Percentiles rank a stretch among this genome's conserved stretches.
Conservation (phyloP, 208 protist genomes). For the Zelonia costaricensis region DNA sequence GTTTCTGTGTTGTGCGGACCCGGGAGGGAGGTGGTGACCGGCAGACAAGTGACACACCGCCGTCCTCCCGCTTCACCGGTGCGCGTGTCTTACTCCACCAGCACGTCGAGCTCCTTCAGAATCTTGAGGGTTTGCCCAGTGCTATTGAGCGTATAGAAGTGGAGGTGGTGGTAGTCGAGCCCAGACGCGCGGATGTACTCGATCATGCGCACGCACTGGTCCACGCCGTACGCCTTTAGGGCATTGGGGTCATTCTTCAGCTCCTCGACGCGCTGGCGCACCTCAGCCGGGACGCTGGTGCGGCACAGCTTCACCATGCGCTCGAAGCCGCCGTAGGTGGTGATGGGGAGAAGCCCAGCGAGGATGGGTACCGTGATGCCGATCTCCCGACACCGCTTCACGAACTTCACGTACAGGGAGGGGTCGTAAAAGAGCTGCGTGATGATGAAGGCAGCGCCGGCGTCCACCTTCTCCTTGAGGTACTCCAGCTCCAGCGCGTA, state of each 20-base stretch:
- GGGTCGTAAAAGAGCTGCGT: constrained; percentile 98
- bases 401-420: constrained; percentile 91
- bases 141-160: constrained; percentile 80
- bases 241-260: constrained; percentile 64
- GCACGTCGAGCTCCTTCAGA: constrained; percentile 40
- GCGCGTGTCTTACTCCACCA: constrained; percentile 28
- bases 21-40: too few relatives aligned
- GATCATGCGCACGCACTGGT: constrained; percentile 64
- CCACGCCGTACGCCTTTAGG: constrained; percentile 61
- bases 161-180: constrained; percentile 66
- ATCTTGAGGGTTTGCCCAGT: constrained; percentile 39
- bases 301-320: constrained; percentile 79
- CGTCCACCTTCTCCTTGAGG: constrained; percentile 97
- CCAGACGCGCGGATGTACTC: constrained; percentile 48
- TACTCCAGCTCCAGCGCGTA: constrained; percentile 87
- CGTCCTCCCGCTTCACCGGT: too few relatives aligned
- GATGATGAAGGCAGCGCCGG: constrained; percentile 96
- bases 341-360: constrained; percentile 94
- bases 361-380: constrained; percentile 95
- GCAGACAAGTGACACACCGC: too few relatives aligned
- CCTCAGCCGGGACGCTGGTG: constrained; percentile 55
- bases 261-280: constrained; percentile 50
- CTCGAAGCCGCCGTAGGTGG: constrained; percentile 57
- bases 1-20: too few relatives aligned
- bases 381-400: constrained; percentile 74